phyloP scores from a whole-genome alignment of 441 rosid species.

The Adansonia madagascariensis region DNA sequence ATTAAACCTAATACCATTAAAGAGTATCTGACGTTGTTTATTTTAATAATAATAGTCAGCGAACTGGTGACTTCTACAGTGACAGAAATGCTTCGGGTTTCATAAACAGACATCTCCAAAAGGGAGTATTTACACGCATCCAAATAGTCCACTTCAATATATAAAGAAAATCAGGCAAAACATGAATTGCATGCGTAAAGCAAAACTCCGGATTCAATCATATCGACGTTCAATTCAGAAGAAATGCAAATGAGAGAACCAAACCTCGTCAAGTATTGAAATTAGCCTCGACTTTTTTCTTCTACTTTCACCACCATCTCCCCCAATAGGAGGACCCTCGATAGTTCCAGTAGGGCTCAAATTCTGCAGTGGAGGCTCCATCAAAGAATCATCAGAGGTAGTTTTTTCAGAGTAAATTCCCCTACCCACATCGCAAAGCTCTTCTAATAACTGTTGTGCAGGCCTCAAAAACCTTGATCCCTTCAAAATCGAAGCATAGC shows the following conservation, averaged over 20 bases:
- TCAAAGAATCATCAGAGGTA: conserved; percentile 47
- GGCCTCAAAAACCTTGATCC: conserved; percentile 86
- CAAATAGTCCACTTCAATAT: conserved; percentile 1
- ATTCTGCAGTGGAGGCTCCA: conserved; percentile 61
- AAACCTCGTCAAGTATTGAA: conserved; percentile 89
- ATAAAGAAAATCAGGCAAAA: neutral
- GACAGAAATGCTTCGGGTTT: conserved; percentile 24
- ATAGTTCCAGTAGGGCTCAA: conserved; percentile 38
- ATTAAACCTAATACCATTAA: conserved; percentile 29
- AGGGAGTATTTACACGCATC: neutral
- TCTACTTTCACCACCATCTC: conserved; percentile 49
- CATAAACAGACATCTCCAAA: conserved; percentile 30
- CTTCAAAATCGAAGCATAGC: conserved; percentile 77
- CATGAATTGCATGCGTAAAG: neutral
- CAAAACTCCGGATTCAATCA: neutral
- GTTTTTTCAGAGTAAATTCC: conserved; percentile 53
- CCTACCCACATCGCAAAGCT: conserved; percentile 69
- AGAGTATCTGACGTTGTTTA: conserved; percentile 19
- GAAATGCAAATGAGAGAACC: neutral
- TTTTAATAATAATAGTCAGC: conserved; percentile 21
- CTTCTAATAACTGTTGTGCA: conserved; percentile 79
- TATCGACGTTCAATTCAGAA: neutral
- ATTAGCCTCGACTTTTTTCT: conserved; percentile 78
- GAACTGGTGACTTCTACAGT: conserved; percentile 26
- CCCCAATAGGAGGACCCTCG: conserved; percentile 36